A percentile compares a stretch with the other conserved stretches of the same genome.
These are phyloP conservation scores for Paramecium primaurelia DNA, from an alignment of 73 alveolate species.

Conservation along the genomic window DNA sequence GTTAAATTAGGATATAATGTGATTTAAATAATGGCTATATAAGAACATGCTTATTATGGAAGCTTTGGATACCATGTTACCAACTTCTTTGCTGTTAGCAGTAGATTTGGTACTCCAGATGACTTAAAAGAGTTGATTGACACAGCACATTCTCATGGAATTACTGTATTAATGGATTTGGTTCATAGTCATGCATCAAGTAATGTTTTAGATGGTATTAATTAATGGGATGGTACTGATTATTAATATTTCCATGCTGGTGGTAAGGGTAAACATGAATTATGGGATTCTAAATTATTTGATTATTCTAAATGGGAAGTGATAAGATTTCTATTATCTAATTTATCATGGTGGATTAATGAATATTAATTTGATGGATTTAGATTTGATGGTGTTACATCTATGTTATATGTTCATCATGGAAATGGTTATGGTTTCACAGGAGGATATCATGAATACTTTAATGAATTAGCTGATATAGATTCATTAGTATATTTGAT, in stretches of 20 bases:
- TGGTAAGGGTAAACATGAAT: conserved; percentile 90
- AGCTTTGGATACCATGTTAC: conserved; percentile 98
- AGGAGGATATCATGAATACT: conserved; percentile 93
- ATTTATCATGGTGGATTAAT: conserved; percentile 89
- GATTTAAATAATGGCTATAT: conserved; percentile 95
- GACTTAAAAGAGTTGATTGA: conserved; percentile 93
- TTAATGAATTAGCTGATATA: conserved; percentile 86
- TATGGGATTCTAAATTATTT: conserved; percentile 97
- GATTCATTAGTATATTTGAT: conserved; percentile 80
- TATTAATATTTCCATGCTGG: conserved; percentile 97
- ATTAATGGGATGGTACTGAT: conserved; percentile 98
- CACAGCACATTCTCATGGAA: conserved; percentile 91
- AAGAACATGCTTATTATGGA: conserved; percentile 97
- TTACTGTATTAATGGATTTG: conserved; percentile 92
- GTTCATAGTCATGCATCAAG: conserved; percentile 97
- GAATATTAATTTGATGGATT: conserved; percentile 98
- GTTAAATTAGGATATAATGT: conserved; percentile 93
- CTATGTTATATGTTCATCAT: conserved; percentile 97
- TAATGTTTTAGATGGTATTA: conserved; percentile 96
- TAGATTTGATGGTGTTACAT: conserved; percentile 98
- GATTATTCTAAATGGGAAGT: conserved; percentile 94
- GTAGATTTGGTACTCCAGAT: conserved; percentile 97
- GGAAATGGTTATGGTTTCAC: conserved; percentile 93
- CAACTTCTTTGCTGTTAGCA: conserved; percentile 84
- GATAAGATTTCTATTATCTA: conserved; percentile 91